phyloP scores from a whole-genome alignment of 345 rosid genomes.

The Rhodamnia rubescens region DNA sequence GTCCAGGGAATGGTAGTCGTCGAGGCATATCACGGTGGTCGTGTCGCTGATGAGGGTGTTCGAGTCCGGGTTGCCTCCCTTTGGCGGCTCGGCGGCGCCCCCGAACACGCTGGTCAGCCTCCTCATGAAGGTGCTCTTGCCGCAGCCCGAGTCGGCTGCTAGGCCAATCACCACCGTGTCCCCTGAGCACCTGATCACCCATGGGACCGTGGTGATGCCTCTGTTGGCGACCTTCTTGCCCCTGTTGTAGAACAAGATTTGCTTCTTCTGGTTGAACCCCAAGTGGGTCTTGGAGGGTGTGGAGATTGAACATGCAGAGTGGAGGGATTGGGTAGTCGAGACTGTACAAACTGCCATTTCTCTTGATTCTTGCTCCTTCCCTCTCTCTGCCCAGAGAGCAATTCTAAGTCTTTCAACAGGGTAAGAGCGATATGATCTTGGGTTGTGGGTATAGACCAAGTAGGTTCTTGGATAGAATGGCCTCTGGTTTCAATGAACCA shows the following conservation, averaged over 20 bases:
- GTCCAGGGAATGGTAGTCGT: conserved; percentile 88
- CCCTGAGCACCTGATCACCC: conserved; percentile 51
- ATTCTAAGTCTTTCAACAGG: not conserved
- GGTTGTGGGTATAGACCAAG: not conserved
- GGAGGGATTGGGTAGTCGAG: conserved; percentile 59
- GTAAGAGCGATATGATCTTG: not conserved
- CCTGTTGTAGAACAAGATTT: conserved; percentile 34
- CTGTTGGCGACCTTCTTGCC: conserved; percentile 16
- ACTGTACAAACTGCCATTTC: conserved; percentile 68
- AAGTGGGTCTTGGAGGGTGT: conserved; percentile 27
- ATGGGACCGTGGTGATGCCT: not conserved
- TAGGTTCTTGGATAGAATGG: not conserved
- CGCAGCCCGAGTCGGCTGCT: conserved; percentile 94
- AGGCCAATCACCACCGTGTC: conserved; percentile 79
- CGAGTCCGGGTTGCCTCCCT: conserved; percentile 94
- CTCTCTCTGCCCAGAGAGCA: not conserved
- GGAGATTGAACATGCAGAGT: conserved; percentile 56
- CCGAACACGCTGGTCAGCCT: conserved; percentile 89
- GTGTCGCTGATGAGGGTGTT: conserved; percentile 88
- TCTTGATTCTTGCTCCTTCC: not conserved
- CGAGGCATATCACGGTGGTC: conserved; percentile 87
- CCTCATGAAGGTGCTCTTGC: conserved; percentile 91
- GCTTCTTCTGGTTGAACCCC: conserved; percentile 27
- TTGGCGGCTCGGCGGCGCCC: conserved; percentile 90
- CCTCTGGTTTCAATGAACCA: not conserved